Evolutionary conservation across 768 basidiomycete species (phyloP), one percentile per base, ranked within the genome.

Genomic region (Collybiopsis confluens): DNA sequence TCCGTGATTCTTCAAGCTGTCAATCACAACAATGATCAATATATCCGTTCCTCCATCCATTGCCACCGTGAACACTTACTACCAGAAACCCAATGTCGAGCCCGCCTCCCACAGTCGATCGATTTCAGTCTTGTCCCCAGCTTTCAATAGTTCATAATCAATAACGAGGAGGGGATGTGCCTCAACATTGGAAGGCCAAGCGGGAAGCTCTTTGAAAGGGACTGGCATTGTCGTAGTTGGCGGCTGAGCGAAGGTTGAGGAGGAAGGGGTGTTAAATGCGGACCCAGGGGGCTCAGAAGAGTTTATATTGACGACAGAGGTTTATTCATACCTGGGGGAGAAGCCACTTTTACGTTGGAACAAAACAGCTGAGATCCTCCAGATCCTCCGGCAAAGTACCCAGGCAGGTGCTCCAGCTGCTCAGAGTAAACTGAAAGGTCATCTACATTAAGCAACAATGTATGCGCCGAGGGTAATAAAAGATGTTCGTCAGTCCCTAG

Each of bases 51-150:
- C 16, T n/a, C 23, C 38, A 15, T 52, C 11, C 28, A 21, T 21
- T 16, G 47, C 0, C 6, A 26, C 11, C 21, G 11, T 21, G 1
- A 7, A 0, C 45, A 73, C 75, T 59, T 56, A 75, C 73, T 77
- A 79, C 73, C 77, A 80, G 61, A 79, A 80, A 3, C 78, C 77
- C n/a, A 75, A 64, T 27, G 64, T 62, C 1, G 71, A 76, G 28
- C 69, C 73, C 0, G 76, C 77, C 16, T 64, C 58, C 71, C 72
- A 77, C 2, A 80, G 67, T 20, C 56, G 63, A 23, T 73, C 68
- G 15, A 71, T 63, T 60, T 78, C 77, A 4, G 57, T 43, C n/a
- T 58, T 36, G 51, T 75, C 67, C 2, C 70, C 65, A 0, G 62
- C 64, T 16, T 62, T 57, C 43, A 79, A 54, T 33, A 70, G 67